These are phyloP conservation scores for Apiospora rasikravindrae DNA, from an alignment of 2,329 filamentous ascomycete species.

Conservation along the genomic window DNA sequence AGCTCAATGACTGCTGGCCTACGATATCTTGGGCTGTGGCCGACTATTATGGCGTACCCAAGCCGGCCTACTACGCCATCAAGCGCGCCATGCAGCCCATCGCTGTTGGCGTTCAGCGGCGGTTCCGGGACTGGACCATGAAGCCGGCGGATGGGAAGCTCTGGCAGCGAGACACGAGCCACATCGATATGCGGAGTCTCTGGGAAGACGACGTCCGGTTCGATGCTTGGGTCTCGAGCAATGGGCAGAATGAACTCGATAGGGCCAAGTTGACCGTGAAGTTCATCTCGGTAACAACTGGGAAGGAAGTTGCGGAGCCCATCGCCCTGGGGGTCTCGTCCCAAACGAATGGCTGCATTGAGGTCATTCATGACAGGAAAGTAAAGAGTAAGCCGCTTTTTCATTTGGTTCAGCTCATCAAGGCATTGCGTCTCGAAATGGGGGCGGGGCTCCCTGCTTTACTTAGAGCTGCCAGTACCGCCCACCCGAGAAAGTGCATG, in stretches of 20 bases:
- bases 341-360: slow-evolving; percentile 46
- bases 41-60: slow-evolving; percentile 68
- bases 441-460: too few relatives aligned
- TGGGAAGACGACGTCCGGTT: slow-evolving; percentile 43
- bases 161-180: slow-evolving; percentile 39
- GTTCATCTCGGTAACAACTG: slow-evolving; percentile 49
- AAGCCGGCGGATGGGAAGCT: slow-evolving; percentile 47
- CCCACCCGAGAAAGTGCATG: too few relatives aligned
- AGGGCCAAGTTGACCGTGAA: slow-evolving; percentile 38
- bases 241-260: slow-evolving; percentile 23
- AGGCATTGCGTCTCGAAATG: too few relatives aligned
- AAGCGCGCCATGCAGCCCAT: slow-evolving; percentile 62
- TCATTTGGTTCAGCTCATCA: too few relatives aligned
- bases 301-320: slow-evolving; percentile 39
- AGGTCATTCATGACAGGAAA: slow-evolving; percentile 41
- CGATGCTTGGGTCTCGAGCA: slow-evolving; percentile 52
- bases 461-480: too few relatives aligned
- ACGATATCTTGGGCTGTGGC: slow-evolving; percentile 70
- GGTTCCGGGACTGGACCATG: slow-evolving; percentile 50
- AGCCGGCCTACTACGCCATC: slow-evolving; percentile 65
- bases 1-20: slow-evolving; percentile 74
- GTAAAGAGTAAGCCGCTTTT: slow-evolving; percentile 17
- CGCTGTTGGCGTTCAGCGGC: slow-evolving; percentile 59
- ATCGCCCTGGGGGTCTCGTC: slow-evolving; percentile 31
- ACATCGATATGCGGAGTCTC: slow-evolving; percentile 45